These are phyloP conservation scores for Phytophthora vignae DNA, from an alignment of 352 stramenopile genomes.

Conservation along the genomic window DNA sequence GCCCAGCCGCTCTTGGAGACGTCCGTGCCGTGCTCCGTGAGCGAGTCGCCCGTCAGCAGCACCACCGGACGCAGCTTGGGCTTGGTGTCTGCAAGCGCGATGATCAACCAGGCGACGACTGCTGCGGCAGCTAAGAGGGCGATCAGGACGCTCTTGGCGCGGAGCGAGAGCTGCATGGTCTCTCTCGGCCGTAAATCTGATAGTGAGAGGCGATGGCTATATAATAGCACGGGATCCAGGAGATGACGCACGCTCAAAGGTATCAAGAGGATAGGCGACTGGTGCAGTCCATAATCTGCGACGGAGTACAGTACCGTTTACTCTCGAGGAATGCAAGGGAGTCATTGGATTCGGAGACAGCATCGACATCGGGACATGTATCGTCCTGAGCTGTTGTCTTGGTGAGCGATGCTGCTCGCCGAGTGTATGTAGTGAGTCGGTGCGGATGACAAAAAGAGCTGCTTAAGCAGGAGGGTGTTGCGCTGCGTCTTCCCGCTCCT, in stretches of 20 bases:
- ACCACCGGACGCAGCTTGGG: slow-evolving; percentile 33
- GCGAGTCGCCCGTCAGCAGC: slow-evolving; percentile 48
- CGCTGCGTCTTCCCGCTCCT: neutral
- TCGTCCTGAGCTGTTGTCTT: neutral
- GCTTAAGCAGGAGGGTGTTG: neutral
- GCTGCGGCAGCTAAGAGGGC: slow-evolving; percentile 12
- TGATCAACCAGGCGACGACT: slow-evolving; percentile 26
- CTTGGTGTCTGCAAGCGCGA: slow-evolving; percentile 22
- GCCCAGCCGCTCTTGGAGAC: slow-evolving; percentile 40
- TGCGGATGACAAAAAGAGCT: neutral
- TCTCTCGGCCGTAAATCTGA: slow-evolving; percentile 9
- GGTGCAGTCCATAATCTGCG: slow-evolving; percentile 22
- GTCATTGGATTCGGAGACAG: neutral
- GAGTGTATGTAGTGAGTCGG: neutral
- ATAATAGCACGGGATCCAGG: slow-evolving; percentile 10
- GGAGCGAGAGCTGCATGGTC: slow-evolving; percentile 11
- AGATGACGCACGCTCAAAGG: slow-evolving; percentile 19
- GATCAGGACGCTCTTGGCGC: slow-evolving; percentile 14
- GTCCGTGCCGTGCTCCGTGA: slow-evolving; percentile 43
- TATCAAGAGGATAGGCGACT: neutral
- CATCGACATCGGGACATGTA: neutral
- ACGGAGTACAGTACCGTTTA: slow-evolving; percentile 13
- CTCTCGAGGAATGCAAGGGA: neutral
- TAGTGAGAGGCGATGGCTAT: slow-evolving; percentile 11
- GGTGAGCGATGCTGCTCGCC: neutral